Evolutionary conservation across 495 filamentous ascomycete genomes (phyloP), one percentile per base, ranked within the genome.

Genomic region (Darksidea phi): DNA sequence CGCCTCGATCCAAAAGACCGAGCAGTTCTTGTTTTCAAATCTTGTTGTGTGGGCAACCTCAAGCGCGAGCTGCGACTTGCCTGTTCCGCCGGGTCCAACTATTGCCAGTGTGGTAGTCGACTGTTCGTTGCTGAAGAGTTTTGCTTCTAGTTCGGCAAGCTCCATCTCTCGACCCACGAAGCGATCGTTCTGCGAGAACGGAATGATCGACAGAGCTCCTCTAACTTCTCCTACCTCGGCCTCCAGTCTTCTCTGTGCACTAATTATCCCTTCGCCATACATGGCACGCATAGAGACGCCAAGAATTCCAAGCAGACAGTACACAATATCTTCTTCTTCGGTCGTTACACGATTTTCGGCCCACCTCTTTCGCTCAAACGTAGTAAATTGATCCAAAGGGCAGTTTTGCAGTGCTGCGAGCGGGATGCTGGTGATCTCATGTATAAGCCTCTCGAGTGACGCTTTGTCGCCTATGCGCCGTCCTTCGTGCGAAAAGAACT

Each of bases 381-480:
- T 34, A 37, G 26, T 51, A 25, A 59, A 51, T 52, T 51, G 7
- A 28, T 52, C 17, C 47, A 51, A 52, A 1, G 25, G 47, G 36
- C 28, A 37, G 23, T 47, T 42, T 18, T 41, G 48, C 47, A 59
- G 26, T 1, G 47, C 56, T 24, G 20, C 23, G 25, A 50, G 5
- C 38, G 46, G 56, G 25, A 59, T 52, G 56, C 26, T 3, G n/a
- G 56, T 59, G 24, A 59, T 52, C 46, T 59, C 46, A 18, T 52
- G 28, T 32, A 59, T 42, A 2, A 59, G 25, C 5, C 52, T 10
- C 48, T 59, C 36, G 41, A 59, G 56, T 7, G 47, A 52, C 18
- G 1, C 13, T 52, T 59, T 59, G 26, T 59, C 47, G 45, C 56
- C 56, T 41, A 50, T 52, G 11, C 17, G 56, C 28, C 12, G 46